Percentiles rank a stretch among this genome's conserved stretches.
These are phyloP conservation scores for Daldinia eschscholtzii DNA, from an alignment of 2,329 filamentous ascomycete genomes.

Conservation along the genomic window DNA sequence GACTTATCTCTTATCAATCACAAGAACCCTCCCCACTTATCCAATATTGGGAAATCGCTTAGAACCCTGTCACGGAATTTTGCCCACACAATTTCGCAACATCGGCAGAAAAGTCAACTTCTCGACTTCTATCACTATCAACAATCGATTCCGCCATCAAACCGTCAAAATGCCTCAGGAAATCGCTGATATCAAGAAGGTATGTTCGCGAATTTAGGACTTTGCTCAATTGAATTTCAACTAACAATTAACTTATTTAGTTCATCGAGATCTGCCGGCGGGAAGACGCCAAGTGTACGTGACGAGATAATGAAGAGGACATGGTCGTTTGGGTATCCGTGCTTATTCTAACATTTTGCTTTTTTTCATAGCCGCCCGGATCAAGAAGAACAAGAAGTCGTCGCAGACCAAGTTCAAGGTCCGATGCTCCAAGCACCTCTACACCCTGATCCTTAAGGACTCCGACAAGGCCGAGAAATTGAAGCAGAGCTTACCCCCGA, in stretches of 20 bases:
- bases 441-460: conserved; percentile 99
- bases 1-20: conserved; percentile 32
- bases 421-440: conserved; percentile 95
- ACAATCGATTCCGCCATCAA: conserved; percentile 48
- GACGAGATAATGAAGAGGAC: conserved; percentile 34
- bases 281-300: conserved; percentile 99
- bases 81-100: conserved; percentile 51
- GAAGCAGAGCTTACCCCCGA: conserved; percentile 97
- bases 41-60: conserved; percentile 39
- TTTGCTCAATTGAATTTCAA: conserved; percentile 1
- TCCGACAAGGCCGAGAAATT: conserved; percentile 99
- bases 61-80: conserved; percentile 44
- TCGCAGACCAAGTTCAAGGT: conserved; percentile 99
- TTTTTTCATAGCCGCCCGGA: conserved; percentile 76
- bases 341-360: conserved; percentile 49
- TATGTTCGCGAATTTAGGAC: conserved; percentile 53
- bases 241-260: conserved; percentile 63
- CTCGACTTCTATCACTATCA: conserved; percentile 33
- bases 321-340: conserved; percentile 21
- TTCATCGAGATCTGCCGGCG: conserved; percentile 99
- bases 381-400: conserved; percentile 94
- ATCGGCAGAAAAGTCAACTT: conserved; percentile 38
- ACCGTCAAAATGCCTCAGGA: conserved; percentile 94
- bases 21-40: conserved; percentile 25
- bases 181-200: conserved; percentile 97